phyloP scores from a whole-genome alignment of 2,329 filamentous ascomycete species.

The Botrytis porri region DNA sequence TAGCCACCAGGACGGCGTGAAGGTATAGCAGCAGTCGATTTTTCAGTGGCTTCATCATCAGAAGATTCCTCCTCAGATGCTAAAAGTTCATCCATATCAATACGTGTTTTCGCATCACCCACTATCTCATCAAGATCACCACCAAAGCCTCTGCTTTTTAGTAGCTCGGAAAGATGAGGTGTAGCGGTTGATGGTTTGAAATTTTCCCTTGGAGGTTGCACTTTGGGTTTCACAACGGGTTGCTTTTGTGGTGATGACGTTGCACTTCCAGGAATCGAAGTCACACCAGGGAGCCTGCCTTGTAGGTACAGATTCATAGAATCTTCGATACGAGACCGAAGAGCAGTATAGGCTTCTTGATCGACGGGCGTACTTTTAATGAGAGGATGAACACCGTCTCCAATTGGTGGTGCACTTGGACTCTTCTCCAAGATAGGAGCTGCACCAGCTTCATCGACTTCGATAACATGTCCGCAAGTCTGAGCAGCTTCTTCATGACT shows the following conservation, averaged over 20 bases:
- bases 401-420: constrained; percentile 36
- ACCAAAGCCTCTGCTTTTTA: constrained; percentile 59
- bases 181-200: constrained; percentile 57
- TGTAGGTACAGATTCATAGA: constrained; percentile 52
- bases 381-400: constrained; percentile 58
- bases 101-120: constrained; percentile 55
- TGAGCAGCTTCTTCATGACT: constrained; percentile 93
- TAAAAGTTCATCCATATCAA: constrained; percentile 49
- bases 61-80: constrained; percentile 55
- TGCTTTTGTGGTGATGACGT: constrained; percentile 27
- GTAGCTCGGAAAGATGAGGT: constrained; percentile 64
- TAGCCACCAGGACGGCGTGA: constrained; percentile 39
- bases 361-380: constrained; percentile 55
- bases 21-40: constrained; percentile 36
- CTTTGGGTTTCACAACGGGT: constrained; percentile 32
- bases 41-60: constrained; percentile 46
- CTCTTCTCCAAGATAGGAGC: constrained; percentile 46
- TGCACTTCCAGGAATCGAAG: constrained; percentile 43
- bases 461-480: constrained; percentile 79
- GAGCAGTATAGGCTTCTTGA: constrained; percentile 50
- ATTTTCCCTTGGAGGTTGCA: constrained; percentile 32
- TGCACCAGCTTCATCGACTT: constrained; percentile 58
- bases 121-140: constrained; percentile 62
- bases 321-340: constrained; percentile 52
- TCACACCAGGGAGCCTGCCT: constrained; percentile 50